Evolutionary conservation across 2,329 filamentous ascomycete genomes (phyloP), one percentile per base, ranked within the genome.

Genomic region (Pezicula carpinea): DNA sequence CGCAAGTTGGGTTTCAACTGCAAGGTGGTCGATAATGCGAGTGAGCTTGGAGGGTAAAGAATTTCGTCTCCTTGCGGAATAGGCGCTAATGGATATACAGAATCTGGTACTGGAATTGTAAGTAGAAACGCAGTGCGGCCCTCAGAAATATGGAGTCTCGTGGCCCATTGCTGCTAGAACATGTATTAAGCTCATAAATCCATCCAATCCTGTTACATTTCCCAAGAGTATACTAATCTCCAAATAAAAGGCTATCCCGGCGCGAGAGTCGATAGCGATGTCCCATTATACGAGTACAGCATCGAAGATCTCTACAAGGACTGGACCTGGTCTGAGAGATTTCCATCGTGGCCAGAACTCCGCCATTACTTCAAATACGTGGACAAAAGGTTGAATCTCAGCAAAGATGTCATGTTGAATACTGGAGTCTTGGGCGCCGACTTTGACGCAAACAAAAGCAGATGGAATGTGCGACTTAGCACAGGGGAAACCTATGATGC

Each of bases 181-280:
- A n/a, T n/a, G n/a, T n/a, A n/a, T n/a, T n/a, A n/a, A n/a, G n/a
- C n/a, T n/a, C n/a, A n/a, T n/a, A n/a, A n/a, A n/a, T n/a, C n/a
- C n/a, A n/a, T n/a, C n/a, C n/a, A n/a, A n/a, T n/a, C n/a, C n/a
- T n/a, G n/a, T n/a, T n/a, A n/a, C n/a, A n/a, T n/a, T 29, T 29
- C 13, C n/a, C 64, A 70, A 34, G 69, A 72, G 11, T 34, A 13
- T 3, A 29, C 15, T 2, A 23, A 14, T 31, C 21, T 6, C 7
- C 18, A 21, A 1, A 4, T 5, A 17, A 11, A n/a, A 8, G 36
- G 63, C 14, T 71, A 72, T 39, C 69, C 71, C 6, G 71, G 71
- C 0, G 69, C 70, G 17, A 63, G 70, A 21, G 75, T 80, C 2
- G 79, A 83, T 61, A 75, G 71, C 0, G 70, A 53, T 18, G 21